Evolutionary conservation across 148 eudicot genomes (phyloP).

Genomic region (Vaccinium macrocarpon): DNA sequence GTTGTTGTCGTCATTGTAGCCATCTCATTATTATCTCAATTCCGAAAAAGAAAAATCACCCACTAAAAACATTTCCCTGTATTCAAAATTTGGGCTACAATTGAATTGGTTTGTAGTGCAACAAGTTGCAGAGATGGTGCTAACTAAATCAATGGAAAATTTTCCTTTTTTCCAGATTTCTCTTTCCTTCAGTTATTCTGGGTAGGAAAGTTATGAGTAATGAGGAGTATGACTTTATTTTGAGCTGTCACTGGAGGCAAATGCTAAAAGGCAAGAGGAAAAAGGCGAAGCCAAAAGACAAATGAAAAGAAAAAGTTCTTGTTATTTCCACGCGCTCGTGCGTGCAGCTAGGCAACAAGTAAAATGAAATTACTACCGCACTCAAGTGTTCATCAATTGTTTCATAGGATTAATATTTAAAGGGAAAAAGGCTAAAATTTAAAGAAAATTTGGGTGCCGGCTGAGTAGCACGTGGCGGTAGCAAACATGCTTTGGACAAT

Average conservation of each 20-base stretch:
- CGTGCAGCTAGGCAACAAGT: too few species aligned
- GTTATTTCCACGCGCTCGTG: not conserved
- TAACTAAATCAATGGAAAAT: too few species aligned
- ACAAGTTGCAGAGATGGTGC: not conserved
- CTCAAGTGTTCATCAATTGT: not conserved
- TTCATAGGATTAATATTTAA: too few species aligned
- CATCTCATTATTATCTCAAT: conserved; percentile 13
- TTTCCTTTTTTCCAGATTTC: not conserved
- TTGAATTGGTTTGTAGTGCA: not conserved
- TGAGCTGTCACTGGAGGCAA: conserved; percentile 37
- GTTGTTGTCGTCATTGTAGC: not conserved
- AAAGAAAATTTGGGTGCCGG: too few species aligned
- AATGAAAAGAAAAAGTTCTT: not conserved
- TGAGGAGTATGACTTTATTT: conserved; percentile 17
- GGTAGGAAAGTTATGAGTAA: conserved; percentile 17
- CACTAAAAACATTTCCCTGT: too few species aligned
- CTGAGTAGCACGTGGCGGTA: too few species aligned
- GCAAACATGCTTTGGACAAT: too few species aligned
- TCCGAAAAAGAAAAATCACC: not conserved
- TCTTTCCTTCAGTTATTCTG: not conserved
- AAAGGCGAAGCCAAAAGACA: conserved; percentile 13
- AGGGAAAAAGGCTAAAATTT: too few species aligned
- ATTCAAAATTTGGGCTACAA: not conserved
- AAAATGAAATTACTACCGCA: too few species aligned
- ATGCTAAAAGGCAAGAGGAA: not conserved